Conservation (phyloP, 257 asterid species). For the Echium plantagineum region DNA sequence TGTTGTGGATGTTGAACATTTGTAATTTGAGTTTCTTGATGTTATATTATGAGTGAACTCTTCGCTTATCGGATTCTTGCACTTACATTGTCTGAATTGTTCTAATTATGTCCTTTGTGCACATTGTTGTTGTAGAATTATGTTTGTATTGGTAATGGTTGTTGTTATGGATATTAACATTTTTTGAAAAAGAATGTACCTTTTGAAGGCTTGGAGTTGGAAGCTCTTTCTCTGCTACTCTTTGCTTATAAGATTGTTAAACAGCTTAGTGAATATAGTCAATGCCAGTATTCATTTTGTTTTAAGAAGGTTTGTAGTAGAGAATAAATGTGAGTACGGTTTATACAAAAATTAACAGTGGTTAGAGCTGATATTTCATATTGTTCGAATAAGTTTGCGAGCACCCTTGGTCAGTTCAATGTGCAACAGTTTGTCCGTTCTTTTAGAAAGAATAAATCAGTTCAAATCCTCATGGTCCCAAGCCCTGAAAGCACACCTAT, state of each 20-base stretch:
- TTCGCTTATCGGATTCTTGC: too few relatives aligned
- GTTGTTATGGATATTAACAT: too few relatives aligned
- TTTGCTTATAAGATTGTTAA: too few relatives aligned
- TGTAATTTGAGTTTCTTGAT: not conserved
- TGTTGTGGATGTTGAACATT: not conserved
- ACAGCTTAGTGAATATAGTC: not conserved
- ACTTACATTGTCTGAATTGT: too few relatives aligned
- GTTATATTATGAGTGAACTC: not conserved
- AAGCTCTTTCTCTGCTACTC: not conserved
- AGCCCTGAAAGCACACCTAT: constrained; percentile 32
- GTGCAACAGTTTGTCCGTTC: constrained; percentile 47
- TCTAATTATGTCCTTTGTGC: too few relatives aligned
- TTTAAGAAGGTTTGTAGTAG: not conserved
- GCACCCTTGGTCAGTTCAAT: constrained; percentile 60
- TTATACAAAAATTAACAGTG: not conserved
- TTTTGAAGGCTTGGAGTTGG: not conserved
- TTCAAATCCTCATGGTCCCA: constrained; percentile 28
- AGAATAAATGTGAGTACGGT: not conserved
- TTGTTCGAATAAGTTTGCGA: constrained; percentile 39
- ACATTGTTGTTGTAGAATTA: too few relatives aligned
- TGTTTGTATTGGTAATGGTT: too few relatives aligned
- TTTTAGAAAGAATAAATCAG: constrained; percentile 19
- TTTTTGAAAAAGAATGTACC: not conserved
- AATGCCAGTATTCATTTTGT: not conserved
- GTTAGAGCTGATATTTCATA: constrained; percentile 3